Evolutionary conservation across 2,329 filamentous ascomycete species (phyloP), one percentile per base, ranked within the genome.

Genomic region (Fusarium sp.): DNA sequence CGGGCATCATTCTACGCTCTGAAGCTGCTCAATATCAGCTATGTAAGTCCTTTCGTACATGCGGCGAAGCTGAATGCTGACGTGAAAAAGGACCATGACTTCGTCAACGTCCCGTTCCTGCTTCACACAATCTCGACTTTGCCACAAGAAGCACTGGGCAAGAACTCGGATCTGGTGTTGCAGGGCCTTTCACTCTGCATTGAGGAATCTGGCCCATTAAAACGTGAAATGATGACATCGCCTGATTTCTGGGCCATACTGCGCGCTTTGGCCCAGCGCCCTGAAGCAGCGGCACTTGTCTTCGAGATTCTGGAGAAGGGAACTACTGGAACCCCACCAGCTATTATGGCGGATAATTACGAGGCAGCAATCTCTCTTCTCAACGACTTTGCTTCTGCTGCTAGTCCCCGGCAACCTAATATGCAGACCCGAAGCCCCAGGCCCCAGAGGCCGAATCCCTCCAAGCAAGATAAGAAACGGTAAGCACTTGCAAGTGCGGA

Each of bases 221-320:
- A 93, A 58, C 97, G 92, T 70, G 95, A 98, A 80, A 92, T 98
- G 70, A 96, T 97, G 80, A 95, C 93, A 15, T 98, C 95, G 18
- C 96, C 96, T 0, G 96, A 99, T 75, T 98, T 99, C 78, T 99
- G 96, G 96, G 91, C 91, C 7, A 92, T 97, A 15, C 83, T 99
- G 51, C 90, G 93, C 63, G 87, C 89, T 31, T 82, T 99, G 18
- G 89, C 92, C 45, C 83, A 84, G 23, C 87, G 90, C 63, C 81
- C 88, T 5, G 90, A 92, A 52, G 90, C 91, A 25, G 91, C 93
- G 3, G 84, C 90, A 1, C 85, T 90, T 17, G 94, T 97, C 0
- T 98, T 98, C 76, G 88, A 91, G 54, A 91, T 98, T n/a, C 84
- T 97, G 1, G 91, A 96, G 74, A 89, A 87, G 54, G 89, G 94